These are phyloP conservation scores for Fraxinus dipetala DNA, from an alignment of 305 asterid species.

Conservation along the genomic window DNA sequence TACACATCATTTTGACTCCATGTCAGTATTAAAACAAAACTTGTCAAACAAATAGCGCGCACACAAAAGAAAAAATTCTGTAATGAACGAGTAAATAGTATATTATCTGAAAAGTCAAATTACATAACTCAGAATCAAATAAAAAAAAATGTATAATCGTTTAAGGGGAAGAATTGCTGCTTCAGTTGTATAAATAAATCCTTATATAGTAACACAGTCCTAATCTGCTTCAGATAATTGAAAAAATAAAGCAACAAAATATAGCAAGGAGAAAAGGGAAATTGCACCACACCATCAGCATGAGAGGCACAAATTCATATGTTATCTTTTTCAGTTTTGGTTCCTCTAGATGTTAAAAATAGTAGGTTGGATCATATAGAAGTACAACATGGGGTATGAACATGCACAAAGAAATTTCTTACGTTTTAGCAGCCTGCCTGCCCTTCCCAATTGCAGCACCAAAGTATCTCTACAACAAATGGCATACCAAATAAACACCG, in stretches of 20 bases:
- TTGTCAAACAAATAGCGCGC: background rate
- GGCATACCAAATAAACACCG: background rate
- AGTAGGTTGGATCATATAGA: background rate
- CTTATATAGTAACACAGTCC: background rate
- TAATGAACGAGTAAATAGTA: background rate
- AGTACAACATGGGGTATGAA: background rate
- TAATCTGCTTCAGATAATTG: background rate
- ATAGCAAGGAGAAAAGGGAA: background rate
- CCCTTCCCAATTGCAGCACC: slow-evolving; percentile 59
- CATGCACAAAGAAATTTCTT: slow-evolving; percentile 27
- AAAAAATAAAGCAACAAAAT: background rate
- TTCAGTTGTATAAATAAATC: background rate
- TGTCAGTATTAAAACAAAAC: slow-evolving; percentile 18
- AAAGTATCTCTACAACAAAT: slow-evolving; percentile 54
- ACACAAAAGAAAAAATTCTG: background rate
- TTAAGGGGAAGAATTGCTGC: background rate
- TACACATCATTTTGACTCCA: slow-evolving; percentile 9
- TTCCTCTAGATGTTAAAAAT: background rate
- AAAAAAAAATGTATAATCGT: background rate
- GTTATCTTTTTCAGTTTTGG: background rate
- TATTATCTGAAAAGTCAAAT: background rate
- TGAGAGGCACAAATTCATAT: background rate
- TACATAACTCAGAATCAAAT: background rate
- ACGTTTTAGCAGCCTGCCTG: slow-evolving; percentile 58
- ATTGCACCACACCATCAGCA: background rate